Evolutionary conservation across 768 basidiomycete genomes (phyloP).

Genomic region (Glaciozyma martinii): DNA sequence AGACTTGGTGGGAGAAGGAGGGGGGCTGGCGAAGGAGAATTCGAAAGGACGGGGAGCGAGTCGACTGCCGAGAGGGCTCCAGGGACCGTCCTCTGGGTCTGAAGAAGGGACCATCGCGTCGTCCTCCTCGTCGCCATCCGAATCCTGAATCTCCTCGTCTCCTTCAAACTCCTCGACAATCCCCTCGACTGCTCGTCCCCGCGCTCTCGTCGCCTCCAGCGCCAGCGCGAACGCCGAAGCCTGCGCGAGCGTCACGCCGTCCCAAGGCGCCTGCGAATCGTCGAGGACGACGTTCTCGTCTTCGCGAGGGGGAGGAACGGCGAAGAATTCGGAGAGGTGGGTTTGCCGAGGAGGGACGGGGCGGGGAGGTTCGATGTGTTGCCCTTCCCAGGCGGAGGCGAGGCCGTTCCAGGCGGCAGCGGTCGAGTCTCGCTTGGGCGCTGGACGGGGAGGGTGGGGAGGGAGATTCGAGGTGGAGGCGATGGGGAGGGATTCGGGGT

Average conservation of each 20-base stretch:
- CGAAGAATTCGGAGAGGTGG: not conserved
- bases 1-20: too few species aligned
- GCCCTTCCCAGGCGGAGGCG: slow-evolving; percentile 1
- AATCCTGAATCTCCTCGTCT: not conserved
- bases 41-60: too few species aligned
- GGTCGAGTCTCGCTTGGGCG: not conserved
- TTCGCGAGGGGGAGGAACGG: not conserved
- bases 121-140: not conserved
- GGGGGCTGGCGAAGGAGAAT: too few species aligned
- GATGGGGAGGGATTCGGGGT: not conserved
- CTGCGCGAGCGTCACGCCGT: not conserved
- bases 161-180: not conserved
- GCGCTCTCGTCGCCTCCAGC: not conserved
- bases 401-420: not conserved
- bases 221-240: not conserved
- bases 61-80: not conserved
- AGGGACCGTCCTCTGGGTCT: not conserved
- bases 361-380: not conserved
- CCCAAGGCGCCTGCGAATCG: not conserved
- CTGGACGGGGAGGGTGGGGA: not conserved
- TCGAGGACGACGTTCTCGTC: not conserved
- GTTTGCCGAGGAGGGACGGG: not conserved
- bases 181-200: not conserved
- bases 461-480: not conserved
- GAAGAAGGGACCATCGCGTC: not conserved